These are phyloP conservation scores for Euptelea pleiosperma DNA, from an alignment of 164 flowering plant species.

Conservation along the genomic window DNA sequence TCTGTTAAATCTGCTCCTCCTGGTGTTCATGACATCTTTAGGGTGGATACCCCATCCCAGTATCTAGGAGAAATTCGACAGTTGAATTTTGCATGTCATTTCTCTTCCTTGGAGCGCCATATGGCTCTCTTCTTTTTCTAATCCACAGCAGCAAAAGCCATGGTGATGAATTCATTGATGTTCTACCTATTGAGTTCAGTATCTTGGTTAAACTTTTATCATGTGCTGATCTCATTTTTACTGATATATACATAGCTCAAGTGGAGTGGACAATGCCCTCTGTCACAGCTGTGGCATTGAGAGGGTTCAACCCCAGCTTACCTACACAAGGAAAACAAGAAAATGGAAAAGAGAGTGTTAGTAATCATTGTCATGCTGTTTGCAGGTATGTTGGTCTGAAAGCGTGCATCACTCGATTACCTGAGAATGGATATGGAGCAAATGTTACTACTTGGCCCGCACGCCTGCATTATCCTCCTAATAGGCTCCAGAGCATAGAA, in stretches of 20 bases:
- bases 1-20: too few species aligned
- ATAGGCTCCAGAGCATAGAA: conserved; percentile 44
- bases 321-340: not conserved
- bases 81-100: not conserved
- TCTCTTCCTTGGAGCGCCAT: too few species aligned
- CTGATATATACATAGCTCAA: too few species aligned
- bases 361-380: not conserved
- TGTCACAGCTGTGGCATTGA: too few species aligned
- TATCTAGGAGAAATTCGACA: too few species aligned
- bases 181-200: not conserved
- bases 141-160: not conserved
- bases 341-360: not conserved
- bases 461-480: conserved; percentile 45
- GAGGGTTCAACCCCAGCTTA: too few species aligned
- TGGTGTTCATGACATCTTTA: too few species aligned
- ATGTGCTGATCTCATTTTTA: too few species aligned
- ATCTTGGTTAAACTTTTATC: too few species aligned
- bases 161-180: not conserved
- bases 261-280: too few species aligned
- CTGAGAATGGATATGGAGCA: conserved; percentile 43
- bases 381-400: conserved; percentile 43
- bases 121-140: too few species aligned
- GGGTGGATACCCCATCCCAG: too few species aligned
- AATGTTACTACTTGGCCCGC: conserved; percentile 43
- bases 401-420: conserved; percentile 45